A percentile compares a stretch with the other conserved stretches of the same genome.
Evolutionary conservation across 2,329 filamentous ascomycete species (phyloP).

Genomic region (Fusarium camptoceras): DNA sequence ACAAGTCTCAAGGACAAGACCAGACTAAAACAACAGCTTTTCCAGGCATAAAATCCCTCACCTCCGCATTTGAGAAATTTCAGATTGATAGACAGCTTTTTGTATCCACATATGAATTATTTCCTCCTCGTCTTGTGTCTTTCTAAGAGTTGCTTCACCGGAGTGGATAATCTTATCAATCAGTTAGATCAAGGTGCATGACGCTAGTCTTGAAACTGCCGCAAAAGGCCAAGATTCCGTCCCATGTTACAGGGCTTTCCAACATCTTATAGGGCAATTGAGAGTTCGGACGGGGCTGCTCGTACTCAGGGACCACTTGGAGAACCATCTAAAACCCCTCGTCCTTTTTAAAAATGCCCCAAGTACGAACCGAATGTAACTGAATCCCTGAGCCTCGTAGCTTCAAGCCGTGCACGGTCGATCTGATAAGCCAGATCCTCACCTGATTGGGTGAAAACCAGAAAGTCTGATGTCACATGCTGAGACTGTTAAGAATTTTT

Average conservation of each 20-base stretch:
- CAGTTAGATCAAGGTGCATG: constrained; percentile 45
- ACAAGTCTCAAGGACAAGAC: not conserved
- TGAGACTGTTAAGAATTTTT: constrained; percentile 44
- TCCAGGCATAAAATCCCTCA: not conserved
- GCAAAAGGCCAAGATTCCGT: constrained; percentile 12
- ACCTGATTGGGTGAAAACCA: constrained; percentile 34
- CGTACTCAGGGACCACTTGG: constrained; percentile 8
- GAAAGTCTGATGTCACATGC: constrained; percentile 45
- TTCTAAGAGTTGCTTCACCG: constrained; percentile 9
- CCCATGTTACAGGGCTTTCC: constrained; percentile 21
- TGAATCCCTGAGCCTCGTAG: constrained; percentile 12
- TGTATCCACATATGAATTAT: not conserved
- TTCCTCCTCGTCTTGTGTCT: not conserved
- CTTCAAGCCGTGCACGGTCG: constrained; percentile 35
- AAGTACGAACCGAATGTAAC: constrained; percentile 14
- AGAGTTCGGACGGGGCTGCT: constrained; percentile 16
- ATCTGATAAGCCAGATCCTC: constrained; percentile 39
- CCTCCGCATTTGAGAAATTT: not conserved
- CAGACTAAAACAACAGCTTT: not conserved
- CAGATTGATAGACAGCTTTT: not conserved
- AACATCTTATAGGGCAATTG: not conserved
- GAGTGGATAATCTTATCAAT: constrained; percentile 47
- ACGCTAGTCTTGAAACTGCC: constrained; percentile 31
- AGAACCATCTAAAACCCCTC: constrained; percentile 9
- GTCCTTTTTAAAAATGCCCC: constrained; percentile 11